These are phyloP conservation scores for Spergularia marina DNA, from an alignment of 148 eudicot species.

Conservation along the genomic window DNA sequence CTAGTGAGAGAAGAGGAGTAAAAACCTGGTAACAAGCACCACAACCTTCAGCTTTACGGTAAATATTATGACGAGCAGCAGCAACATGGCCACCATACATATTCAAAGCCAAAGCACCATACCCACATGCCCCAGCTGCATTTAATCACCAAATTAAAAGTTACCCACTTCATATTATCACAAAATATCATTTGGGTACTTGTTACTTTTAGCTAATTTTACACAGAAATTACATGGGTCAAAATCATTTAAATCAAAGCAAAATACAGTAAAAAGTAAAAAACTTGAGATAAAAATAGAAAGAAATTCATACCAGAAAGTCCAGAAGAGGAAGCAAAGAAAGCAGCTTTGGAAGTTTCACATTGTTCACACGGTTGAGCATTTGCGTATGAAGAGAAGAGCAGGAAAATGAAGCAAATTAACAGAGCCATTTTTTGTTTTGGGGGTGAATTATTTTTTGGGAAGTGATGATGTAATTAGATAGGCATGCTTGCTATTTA, in stretches of 20 bases:
- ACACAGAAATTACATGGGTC: neutral
- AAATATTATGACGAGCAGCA: conserved; percentile 66
- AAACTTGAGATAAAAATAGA: neutral
- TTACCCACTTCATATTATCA: conserved; percentile 20
- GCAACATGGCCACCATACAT: conserved; percentile 64
- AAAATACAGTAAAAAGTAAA: neutral
- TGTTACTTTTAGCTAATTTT: conserved; percentile 9
- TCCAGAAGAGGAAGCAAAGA: conserved; percentile 27
- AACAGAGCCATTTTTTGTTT: conserved; percentile 16
- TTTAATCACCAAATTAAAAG: conserved; percentile 20
- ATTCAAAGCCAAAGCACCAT: conserved; percentile 59
- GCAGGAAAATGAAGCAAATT: conserved; percentile 12
- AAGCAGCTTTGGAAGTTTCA: conserved; percentile 30
- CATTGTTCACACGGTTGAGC: conserved; percentile 29
- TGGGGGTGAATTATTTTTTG: too few relatives aligned
- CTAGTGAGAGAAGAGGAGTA: neutral
- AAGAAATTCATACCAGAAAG: conserved; percentile 29
- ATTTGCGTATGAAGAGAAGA: conserved; percentile 23
- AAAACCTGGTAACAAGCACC: conserved; percentile 87
- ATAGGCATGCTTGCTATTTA: too few relatives aligned
- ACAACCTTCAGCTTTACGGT: conserved; percentile 64
- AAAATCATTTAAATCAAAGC: neutral
- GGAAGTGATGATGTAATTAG: too few relatives aligned
- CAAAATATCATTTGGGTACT: conserved; percentile 10
- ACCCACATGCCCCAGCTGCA: conserved; percentile 84